Evolutionary conservation across 2,329 filamentous ascomycete genomes (phyloP).

Genomic region (Exophiala dermatitidis): DNA sequence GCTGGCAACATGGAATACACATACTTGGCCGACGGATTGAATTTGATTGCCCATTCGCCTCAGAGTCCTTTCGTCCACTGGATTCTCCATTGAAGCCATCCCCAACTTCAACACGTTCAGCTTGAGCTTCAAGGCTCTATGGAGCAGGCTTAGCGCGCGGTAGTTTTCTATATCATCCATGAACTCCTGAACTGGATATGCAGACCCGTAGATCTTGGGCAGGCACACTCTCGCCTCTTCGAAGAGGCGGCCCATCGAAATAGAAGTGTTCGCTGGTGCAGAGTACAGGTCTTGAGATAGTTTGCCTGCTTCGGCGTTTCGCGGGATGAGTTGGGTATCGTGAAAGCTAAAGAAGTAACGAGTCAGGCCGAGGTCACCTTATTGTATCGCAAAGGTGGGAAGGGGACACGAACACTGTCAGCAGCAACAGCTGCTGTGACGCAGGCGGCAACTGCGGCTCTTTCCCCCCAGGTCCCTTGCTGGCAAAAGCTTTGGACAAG

Average conservation of each 20-base stretch:
- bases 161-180: slow-evolving; percentile 37
- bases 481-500: slow-evolving; percentile 30
- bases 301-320: slow-evolving; percentile 28
- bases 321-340: slow-evolving; percentile 25
- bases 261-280: slow-evolving; percentile 7
- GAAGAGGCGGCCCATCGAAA: slow-evolving; percentile 29
- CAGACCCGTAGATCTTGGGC: slow-evolving; percentile 34
- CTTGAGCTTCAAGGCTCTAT: slow-evolving; percentile 29
- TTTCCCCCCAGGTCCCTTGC: slow-evolving; percentile 21
- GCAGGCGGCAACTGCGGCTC: slow-evolving; percentile 30
- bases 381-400: background rate
- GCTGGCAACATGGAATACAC: background rate
- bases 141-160: slow-evolving; percentile 32
- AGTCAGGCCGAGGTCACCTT: background rate
- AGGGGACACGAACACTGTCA: slow-evolving; percentile 30
- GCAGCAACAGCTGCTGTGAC: slow-evolving; percentile 33
- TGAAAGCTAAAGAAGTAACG: background rate
- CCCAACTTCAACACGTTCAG: slow-evolving; percentile 29
- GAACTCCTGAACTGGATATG: slow-evolving; percentile 34
- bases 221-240: slow-evolving; percentile 32
- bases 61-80: background rate
- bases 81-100: background rate
- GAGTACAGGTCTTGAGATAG: slow-evolving; percentile 32
- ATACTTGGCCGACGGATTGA: background rate
- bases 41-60: background rate